Base-by-base conservation (phyloP, 1,139 yeast species). In the Arxiozyma telluris region DNA sequence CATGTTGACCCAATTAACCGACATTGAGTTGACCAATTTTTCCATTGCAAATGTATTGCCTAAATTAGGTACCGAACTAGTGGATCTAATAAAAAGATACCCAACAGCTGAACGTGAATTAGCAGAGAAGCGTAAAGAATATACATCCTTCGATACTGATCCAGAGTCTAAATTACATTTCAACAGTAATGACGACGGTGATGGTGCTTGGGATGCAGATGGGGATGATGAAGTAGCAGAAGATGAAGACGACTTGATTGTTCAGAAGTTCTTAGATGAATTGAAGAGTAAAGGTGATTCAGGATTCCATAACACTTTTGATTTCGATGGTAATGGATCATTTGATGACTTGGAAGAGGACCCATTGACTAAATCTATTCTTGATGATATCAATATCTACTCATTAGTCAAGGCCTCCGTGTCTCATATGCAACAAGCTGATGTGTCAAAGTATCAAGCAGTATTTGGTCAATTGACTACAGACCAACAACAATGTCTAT, bases 331-430 rank as follows among this genome's bases (percentile, higher is more conserved):
- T 2, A 55, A 54, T 8, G 76, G 75, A 41, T 72, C 72, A 41
- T 81, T 81, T 49, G 88, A 82, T 27, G 82, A 77, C 44, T 68
- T 87, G 6, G 79, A 77, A 27, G 97, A 90, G 63, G 96, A 93
- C 69, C 91, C 96, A 3, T 76, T 88, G 59, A 80, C 86, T 3
- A 82, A 84, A 51, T 84, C 90, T 2, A 84, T 96, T 0, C 73
- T 93, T 55, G 98, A 93, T 63, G 72, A 74, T 46, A 71, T 91
- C 46, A 83, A 91, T 63, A 80, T 89, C 9, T 83, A 81, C 63
- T 68, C 71, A 6, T 73, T 76, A 5, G 76, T 83, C 65, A 75
- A 79, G 58, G 75, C 76, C 22, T 63, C 68, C 1, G 55, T 68
- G 17, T n/a, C 49, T 2, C 48, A 55, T 9, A 54, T 71, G 23